Evolutionary conservation across 2,329 filamentous ascomycete species (phyloP).

Genomic region (Cryphonectria parasitica): DNA sequence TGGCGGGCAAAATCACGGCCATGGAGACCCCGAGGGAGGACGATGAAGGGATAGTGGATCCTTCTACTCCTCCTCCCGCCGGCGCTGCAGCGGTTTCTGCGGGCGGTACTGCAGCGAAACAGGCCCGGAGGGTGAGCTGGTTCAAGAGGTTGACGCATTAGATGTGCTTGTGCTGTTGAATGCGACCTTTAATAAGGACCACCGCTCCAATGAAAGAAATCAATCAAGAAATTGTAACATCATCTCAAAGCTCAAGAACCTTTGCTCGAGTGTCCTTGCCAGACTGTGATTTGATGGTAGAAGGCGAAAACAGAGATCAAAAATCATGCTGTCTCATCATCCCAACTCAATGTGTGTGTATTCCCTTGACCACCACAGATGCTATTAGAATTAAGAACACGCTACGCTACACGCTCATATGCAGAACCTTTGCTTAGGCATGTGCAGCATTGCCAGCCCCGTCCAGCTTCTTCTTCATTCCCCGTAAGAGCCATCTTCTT

Average conservation of each 20-base stretch:
- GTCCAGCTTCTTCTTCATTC: neutral
- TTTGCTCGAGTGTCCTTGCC: too few species aligned
- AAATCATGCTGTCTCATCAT: neutral
- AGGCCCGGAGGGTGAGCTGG: constrained; percentile 29
- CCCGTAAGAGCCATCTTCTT: neutral
- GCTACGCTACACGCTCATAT: constrained; percentile 26
- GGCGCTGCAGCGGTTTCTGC: neutral
- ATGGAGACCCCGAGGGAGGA: neutral
- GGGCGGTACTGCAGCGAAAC: constrained; percentile 17
- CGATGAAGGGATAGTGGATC: neutral
- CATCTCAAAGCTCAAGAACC: neutral
- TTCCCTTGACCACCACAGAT: constrained; percentile 7
- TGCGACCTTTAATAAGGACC: neutral
- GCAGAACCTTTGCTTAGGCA: constrained; percentile 16
- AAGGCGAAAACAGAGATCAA: neutral
- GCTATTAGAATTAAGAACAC: constrained; percentile 26
- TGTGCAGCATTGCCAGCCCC: constrained; percentile 13
- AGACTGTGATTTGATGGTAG: too few species aligned
- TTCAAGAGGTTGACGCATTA: constrained; percentile 29
- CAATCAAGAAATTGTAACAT: neutral
- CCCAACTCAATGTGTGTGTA: neutral
- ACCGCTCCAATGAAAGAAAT: neutral
- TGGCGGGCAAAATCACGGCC: constrained; percentile 7
- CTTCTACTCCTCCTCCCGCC: neutral
- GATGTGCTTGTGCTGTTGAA: constrained; percentile 18